These are phyloP conservation scores for Chlamydomonas incerta DNA, from an alignment of 139 green algal genomes.

Conservation along the genomic window DNA sequence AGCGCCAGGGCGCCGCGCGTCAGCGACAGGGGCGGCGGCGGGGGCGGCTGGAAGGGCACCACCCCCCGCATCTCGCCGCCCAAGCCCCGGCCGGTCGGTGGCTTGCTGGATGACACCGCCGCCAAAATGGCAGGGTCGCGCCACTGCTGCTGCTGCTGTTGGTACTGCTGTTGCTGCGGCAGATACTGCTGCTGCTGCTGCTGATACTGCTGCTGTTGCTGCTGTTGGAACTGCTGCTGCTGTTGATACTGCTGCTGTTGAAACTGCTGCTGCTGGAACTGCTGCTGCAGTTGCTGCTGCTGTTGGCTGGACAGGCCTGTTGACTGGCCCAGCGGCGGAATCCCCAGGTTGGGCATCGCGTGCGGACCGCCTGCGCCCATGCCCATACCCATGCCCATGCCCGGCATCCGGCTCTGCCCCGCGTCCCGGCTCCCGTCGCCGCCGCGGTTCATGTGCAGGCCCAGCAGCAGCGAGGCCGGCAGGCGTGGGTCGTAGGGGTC, in stretches of 20 bases:
- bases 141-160: background rate
- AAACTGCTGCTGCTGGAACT: background rate
- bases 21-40: conserved; percentile 22
- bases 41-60: conserved; percentile 35
- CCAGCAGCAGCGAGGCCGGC: background rate
- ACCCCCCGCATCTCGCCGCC: background rate
- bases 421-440: background rate
- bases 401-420: too few species aligned
- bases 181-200: background rate
- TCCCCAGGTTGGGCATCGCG: too few species aligned
- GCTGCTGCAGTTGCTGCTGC: background rate
- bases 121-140: conserved; percentile 9
- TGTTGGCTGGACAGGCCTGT: too few species aligned
- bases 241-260: background rate
- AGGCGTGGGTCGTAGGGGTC: background rate
- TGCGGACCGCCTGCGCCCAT: too few species aligned
- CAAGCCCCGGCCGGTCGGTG: background rate
- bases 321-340: too few species aligned
- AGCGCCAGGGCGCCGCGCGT: conserved; percentile 2
- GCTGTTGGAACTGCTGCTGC: background rate
- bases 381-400: too few species aligned
- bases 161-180: background rate
- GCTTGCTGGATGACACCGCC: background rate
- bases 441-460: background rate
- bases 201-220: too few species aligned